These are phyloP conservation scores for Vitis hybrid DNA, from an alignment of 177 flowering plant species.

Conservation along the genomic window DNA sequence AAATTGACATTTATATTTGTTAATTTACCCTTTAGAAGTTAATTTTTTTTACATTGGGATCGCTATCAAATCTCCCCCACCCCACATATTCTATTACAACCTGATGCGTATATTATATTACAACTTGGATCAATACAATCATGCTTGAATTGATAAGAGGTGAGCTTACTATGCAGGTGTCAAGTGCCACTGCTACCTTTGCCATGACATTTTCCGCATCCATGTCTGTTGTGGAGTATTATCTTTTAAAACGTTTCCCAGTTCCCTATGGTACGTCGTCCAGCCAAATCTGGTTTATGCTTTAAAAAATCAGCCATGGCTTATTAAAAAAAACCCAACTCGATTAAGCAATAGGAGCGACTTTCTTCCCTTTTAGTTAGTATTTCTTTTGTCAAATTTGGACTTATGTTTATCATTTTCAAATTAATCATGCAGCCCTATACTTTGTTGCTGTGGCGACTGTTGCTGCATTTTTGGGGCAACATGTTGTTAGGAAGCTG, in stretches of 20 bases:
- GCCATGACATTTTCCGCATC: slow-evolving; percentile 74
- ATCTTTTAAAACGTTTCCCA: slow-evolving; percentile 66
- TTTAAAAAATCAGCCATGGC: background rate
- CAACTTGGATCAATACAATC: background rate
- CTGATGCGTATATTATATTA: background rate
- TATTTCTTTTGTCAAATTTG: background rate
- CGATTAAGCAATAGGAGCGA: background rate
- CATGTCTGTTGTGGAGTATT: slow-evolving; percentile 68
- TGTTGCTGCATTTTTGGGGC: slow-evolving; percentile 38
- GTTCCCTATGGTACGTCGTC: slow-evolving; percentile 56
- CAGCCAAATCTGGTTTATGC: background rate
- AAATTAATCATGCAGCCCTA: slow-evolving; percentile 21
- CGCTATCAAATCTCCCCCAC: background rate
- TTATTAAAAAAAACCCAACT: background rate
- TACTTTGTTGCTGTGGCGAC: slow-evolving; percentile 29
- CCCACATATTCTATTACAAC: background rate
- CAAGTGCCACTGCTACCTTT: slow-evolving; percentile 71
- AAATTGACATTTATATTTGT: background rate
- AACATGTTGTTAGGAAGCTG: slow-evolving; percentile 28
- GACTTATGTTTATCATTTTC: background rate
- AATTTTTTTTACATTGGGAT: background rate
- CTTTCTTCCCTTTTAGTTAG: background rate
- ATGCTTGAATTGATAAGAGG: no score
- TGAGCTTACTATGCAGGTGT: slow-evolving; percentile 32
- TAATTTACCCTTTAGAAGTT: background rate